Conservation (phyloP, 495 filamentous ascomycete genomes). For the Xylaria bambusicola region DNA sequence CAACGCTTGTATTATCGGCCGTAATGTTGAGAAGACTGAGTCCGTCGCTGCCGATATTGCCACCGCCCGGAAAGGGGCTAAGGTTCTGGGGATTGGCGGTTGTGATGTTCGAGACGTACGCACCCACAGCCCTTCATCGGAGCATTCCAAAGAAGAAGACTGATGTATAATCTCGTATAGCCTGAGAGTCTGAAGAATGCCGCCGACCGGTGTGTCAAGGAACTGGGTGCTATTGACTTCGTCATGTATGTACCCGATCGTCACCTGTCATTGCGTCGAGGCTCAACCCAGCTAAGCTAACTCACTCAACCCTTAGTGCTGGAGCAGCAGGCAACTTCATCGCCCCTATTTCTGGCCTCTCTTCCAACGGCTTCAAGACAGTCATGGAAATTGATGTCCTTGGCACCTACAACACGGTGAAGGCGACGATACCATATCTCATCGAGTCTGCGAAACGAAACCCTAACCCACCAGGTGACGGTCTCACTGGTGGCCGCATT, state of each 20-base stretch:
- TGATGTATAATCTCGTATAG: constrained; percentile 33
- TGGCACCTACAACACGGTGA: constrained; percentile 91
- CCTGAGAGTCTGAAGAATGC: constrained; percentile 68
- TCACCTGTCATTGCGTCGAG: not conserved
- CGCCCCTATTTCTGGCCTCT: constrained; percentile 78
- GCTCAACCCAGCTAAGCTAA: constrained; percentile 18
- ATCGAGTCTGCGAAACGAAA: constrained; percentile 68
- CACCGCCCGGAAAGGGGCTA: constrained; percentile 71
- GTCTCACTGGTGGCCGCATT: constrained; percentile 75
- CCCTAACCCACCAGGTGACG: constrained; percentile 46
- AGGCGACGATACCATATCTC: constrained; percentile 82
- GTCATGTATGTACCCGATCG: constrained; percentile 67
- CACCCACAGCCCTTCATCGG: constrained; percentile 16
- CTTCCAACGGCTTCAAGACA: constrained; percentile 86
- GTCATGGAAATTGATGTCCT: constrained; percentile 96
- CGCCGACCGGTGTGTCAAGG: constrained; percentile 72
- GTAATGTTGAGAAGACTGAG: constrained; percentile 88
- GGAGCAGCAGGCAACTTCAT: constrained; percentile 97
- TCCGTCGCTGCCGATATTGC: constrained; percentile 76
- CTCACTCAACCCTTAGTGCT: constrained; percentile 61
- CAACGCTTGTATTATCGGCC: constrained; percentile 89
- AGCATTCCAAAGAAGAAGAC: not conserved
- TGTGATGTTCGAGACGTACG: constrained; percentile 74
- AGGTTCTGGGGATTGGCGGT: constrained; percentile 80
- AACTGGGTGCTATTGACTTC: constrained; percentile 86